Evolutionary conservation across 192 early-diverging fungal genomes (phyloP).

Genomic region (Backusella sp.): DNA sequence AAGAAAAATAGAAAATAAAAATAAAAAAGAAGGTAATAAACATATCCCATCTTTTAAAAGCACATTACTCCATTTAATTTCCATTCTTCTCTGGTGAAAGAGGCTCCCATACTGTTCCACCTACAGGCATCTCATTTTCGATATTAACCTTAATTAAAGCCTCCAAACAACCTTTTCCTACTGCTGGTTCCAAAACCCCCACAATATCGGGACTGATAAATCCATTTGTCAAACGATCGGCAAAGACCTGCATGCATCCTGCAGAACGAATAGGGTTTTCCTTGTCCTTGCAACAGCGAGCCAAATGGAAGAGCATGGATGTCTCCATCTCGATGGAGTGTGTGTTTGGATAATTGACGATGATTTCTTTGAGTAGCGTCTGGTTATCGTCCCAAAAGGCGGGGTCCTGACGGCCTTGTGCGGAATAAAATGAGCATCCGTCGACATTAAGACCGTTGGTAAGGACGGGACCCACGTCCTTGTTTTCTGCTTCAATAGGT

Average conservation of each 20-base stretch:
- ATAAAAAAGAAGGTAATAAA: no score
- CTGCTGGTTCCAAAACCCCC: slow-evolving; percentile 50
- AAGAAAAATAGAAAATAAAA: background rate
- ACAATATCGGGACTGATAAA: slow-evolving; percentile 65
- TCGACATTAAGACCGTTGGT: slow-evolving; percentile 68
- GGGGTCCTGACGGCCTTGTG: slow-evolving; percentile 72
- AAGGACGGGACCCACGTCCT: slow-evolving; percentile 24
- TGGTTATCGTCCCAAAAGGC: slow-evolving; percentile 81
- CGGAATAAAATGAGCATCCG: slow-evolving; percentile 85
- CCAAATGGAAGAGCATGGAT: slow-evolving; percentile 81
- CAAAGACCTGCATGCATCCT: slow-evolving; percentile 82
- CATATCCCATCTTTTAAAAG: background rate
- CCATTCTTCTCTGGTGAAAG: background rate
- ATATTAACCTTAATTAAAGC: slow-evolving; percentile 50
- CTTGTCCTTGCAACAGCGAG: slow-evolving; percentile 42
- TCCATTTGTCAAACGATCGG: slow-evolving; percentile 64
- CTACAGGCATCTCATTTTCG: slow-evolving; percentile 31
- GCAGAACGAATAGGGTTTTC: slow-evolving; percentile 64
- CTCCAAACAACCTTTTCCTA: slow-evolving; percentile 63
- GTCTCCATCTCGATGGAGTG: slow-evolving; percentile 86
- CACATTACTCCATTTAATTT: background rate
- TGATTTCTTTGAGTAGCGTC: slow-evolving; percentile 51
- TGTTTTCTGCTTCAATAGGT: background rate
- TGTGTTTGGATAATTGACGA: slow-evolving; percentile 47
- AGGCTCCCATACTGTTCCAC: slow-evolving; percentile 50